Conservation (phyloP, 179 eudicot species). For the Beta corolliflora region DNA sequence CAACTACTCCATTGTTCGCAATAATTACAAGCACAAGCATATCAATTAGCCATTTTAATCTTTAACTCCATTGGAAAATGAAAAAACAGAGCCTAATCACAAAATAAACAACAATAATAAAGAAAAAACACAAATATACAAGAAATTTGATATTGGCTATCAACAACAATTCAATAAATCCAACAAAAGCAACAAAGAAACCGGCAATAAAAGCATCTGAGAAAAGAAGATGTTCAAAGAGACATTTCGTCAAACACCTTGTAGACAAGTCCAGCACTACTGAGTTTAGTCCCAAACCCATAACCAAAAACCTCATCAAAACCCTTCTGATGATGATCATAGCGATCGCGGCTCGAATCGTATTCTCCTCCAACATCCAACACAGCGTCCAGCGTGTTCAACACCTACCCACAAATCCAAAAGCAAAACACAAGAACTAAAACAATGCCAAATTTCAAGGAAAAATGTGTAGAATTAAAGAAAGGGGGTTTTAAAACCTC, state of each 20-base stretch:
- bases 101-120: background rate
- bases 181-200: background rate
- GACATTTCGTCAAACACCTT: slow-evolving; percentile 58
- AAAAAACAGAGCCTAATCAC: background rate
- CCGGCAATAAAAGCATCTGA: too few species aligned
- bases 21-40: background rate
- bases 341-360: slow-evolving; percentile 59
- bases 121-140: background rate
- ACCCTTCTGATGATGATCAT: slow-evolving; percentile 96
- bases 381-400: slow-evolving; percentile 84
- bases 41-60: background rate
- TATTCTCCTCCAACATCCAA: slow-evolving; percentile 92
- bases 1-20: too few species aligned
- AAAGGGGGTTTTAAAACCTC: slow-evolving; percentile 37
- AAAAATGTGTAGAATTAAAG: background rate
- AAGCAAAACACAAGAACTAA: background rate
- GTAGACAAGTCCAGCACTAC: slow-evolving; percentile 95
- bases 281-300: slow-evolving; percentile 79
- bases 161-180: background rate
- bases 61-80: background rate
- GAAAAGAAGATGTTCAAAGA: background rate
- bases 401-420: slow-evolving; percentile 41
- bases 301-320: slow-evolving; percentile 86
- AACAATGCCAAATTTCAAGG: background rate
- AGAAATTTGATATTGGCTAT: background rate